Percentiles rank a stretch among this genome's conserved stretches.
Evolutionary conservation across 2,329 filamentous ascomycete species (phyloP).

Genomic region (Corniculantispora saksenae): DNA sequence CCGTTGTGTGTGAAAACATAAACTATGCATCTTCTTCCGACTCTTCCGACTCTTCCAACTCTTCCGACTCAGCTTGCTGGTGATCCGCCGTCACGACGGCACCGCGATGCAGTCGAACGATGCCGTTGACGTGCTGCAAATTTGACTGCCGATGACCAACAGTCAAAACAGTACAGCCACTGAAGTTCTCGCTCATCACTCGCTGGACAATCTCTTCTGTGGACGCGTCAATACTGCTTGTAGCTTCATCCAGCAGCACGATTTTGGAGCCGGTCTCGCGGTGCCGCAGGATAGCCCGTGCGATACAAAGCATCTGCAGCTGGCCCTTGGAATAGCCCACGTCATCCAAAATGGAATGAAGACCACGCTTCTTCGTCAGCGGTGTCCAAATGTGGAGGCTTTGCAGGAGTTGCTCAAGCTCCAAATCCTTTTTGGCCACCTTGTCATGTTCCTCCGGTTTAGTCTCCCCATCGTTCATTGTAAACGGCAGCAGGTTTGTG

Average conservation of each 20-base stretch:
- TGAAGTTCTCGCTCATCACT: background rate
- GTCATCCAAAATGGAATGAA: slow-evolving; percentile 32
- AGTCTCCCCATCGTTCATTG: background rate
- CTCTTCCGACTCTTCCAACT: too few species aligned
- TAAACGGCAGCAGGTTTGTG: slow-evolving; percentile 44
- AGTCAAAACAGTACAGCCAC: background rate
- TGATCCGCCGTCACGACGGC: too few species aligned
- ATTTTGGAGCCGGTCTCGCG: slow-evolving; percentile 10
- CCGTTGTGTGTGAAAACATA: too few species aligned
- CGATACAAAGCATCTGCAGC: background rate
- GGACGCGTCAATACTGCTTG: background rate
- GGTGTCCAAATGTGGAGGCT: background rate
- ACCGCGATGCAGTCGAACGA: too few species aligned
- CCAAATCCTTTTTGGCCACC: background rate
- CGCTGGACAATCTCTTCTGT: background rate
- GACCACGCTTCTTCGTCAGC: slow-evolving; percentile 21
- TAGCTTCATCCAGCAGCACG: background rate
- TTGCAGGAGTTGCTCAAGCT: background rate
- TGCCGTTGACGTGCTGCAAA: too few species aligned
- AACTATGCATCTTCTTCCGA: too few species aligned
- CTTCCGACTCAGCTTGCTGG: too few species aligned
- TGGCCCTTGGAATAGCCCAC: slow-evolving; percentile 33
- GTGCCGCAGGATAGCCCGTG: slow-evolving; percentile 18
- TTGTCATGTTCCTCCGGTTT: background rate
- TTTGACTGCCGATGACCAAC: too few species aligned